These are phyloP conservation scores for Paraphysoderma sedebokerense DNA, from an alignment of 371 early-diverging fungal species.

Conservation along the genomic window DNA sequence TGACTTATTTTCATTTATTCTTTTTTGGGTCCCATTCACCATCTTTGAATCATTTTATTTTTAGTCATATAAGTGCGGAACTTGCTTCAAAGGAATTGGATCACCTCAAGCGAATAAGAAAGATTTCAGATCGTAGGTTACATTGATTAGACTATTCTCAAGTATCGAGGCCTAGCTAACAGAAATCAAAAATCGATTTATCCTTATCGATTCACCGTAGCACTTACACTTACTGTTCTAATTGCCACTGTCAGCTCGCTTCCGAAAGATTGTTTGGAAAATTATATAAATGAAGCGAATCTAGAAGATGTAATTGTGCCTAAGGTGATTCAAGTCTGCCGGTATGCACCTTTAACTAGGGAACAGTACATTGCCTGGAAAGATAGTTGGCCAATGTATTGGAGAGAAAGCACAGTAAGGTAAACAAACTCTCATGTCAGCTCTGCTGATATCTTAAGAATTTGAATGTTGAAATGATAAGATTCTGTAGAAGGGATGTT, in stretches of 20 bases:
- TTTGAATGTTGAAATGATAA: neutral
- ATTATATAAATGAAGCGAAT: neutral
- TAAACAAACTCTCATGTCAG: neutral
- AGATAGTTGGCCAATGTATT: constrained; percentile 1
- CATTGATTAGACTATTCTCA: too few species aligned
- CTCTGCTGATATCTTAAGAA: neutral
- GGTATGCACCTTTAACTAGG: constrained; percentile 1
- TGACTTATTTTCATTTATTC: too few species aligned
- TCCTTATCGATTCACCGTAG: neutral
- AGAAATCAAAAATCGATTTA: too few species aligned
- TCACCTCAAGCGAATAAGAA: neutral
- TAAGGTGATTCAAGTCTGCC: neutral
- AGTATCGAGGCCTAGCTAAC: neutral
- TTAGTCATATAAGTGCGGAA: too few species aligned
- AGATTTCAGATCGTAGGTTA: neutral
- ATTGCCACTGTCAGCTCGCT: too few species aligned
- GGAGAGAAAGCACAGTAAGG: constrained; percentile 1
- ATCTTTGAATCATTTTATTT: too few species aligned
- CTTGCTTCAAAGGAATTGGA: too few species aligned
- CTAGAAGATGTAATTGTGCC: neutral
- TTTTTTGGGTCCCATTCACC: too few species aligned
- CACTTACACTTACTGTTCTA: neutral
- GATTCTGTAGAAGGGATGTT: neutral
- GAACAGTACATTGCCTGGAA: neutral
- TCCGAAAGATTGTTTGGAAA: neutral